Percentiles rank a stretch among this genome's conserved stretches.
These are phyloP conservation scores for Phialemonium atrogriseum DNA, from an alignment of 2,329 filamentous ascomycete species.

Conservation along the genomic window DNA sequence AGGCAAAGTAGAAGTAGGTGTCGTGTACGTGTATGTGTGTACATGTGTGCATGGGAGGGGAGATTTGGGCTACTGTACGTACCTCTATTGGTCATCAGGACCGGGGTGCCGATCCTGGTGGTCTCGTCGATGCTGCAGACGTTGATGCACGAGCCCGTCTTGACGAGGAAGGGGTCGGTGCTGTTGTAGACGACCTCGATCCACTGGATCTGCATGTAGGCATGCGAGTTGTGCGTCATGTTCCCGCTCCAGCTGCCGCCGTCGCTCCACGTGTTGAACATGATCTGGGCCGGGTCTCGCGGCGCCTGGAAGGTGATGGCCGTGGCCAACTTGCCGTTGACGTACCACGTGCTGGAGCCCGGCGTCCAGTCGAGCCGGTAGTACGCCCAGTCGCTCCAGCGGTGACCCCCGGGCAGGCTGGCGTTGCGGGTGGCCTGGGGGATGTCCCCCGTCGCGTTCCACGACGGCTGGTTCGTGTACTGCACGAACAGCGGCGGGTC, in stretches of 20 bases:
- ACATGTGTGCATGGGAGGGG: neutral
- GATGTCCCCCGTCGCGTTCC: constrained; percentile 31
- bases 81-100: constrained; percentile 16
- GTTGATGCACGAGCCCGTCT: constrained; percentile 18
- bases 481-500: constrained; percentile 26
- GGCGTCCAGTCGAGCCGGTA: constrained; percentile 45
- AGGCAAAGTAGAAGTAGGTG: constrained; percentile 3
- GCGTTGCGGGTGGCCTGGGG: constrained; percentile 30
- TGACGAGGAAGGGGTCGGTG: constrained; percentile 17
- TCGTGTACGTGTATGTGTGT: too few species aligned
- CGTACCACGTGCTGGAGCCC: constrained; percentile 37
- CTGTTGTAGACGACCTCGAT: constrained; percentile 40
- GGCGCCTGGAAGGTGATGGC: constrained; percentile 41
- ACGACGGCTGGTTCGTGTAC: constrained; percentile 45
- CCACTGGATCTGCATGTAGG: constrained; percentile 43
- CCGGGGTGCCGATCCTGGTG: constrained; percentile 24
- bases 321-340: constrained; percentile 34
- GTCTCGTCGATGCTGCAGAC: constrained; percentile 31
- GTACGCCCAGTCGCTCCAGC: constrained; percentile 40
- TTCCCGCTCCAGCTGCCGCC: constrained; percentile 41
- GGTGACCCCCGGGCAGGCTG: constrained; percentile 22
- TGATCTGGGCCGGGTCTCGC: constrained; percentile 32
- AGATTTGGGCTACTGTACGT: too few species aligned
- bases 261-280: constrained; percentile 45
- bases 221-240: constrained; percentile 30